These are phyloP conservation scores for Neckera pumila DNA, from an alignment of 225 moss, liverwort and hornwort species.

Conservation along the genomic window DNA sequence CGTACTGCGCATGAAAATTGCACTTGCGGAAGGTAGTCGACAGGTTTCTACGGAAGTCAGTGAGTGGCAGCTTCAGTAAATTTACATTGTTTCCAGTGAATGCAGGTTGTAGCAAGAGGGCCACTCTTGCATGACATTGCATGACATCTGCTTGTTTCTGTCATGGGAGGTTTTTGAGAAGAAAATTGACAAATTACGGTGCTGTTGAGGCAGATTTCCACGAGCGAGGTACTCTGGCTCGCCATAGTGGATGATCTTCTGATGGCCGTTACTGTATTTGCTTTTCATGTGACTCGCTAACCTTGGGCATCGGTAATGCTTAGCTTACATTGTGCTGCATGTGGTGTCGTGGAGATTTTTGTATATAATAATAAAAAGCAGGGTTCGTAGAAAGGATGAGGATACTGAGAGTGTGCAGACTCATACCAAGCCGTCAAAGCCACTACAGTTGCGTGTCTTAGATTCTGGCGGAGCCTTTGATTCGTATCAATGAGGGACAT, in stretches of 20 bases:
- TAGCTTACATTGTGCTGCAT: neutral
- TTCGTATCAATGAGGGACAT: neutral
- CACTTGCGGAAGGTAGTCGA: neutral
- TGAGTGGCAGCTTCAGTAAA: neutral
- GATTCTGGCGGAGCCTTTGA: neutral
- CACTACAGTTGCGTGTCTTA: neutral
- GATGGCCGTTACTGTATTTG: neutral
- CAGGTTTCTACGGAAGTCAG: neutral
- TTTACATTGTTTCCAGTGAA: neutral
- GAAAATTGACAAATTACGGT: neutral
- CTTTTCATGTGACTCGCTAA: neutral
- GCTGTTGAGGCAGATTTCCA: neutral
- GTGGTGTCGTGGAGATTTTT: neutral
- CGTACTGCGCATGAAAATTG: neutral
- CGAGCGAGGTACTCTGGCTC: neutral
- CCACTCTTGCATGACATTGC: neutral
- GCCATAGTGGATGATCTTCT: neutral
- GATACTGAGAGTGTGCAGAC: neutral
- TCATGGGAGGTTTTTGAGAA: neutral
- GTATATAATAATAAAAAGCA: neutral
- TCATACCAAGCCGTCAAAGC: neutral
- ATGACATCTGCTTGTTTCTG: neutral
- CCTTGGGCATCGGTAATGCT: neutral
- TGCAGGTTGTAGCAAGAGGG: neutral
- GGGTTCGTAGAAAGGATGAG: neutral